phyloP scores from a whole-genome alignment of 2,329 filamentous ascomycete genomes.

The Cercospora nicotianae region DNA sequence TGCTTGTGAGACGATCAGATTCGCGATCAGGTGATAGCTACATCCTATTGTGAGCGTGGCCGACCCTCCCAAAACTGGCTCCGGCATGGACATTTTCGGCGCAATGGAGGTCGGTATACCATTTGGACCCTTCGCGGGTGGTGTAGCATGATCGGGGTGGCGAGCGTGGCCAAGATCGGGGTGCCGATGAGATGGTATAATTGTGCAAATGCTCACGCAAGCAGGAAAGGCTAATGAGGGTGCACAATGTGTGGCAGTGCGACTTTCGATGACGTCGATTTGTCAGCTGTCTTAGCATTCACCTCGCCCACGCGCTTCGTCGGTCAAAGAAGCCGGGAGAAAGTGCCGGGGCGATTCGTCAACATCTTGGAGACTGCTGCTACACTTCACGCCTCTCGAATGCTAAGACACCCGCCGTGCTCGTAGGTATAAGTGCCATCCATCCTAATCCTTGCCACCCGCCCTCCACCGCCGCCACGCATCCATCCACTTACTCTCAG shows the following conservation, averaged over 20 bases:
- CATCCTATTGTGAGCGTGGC: background rate
- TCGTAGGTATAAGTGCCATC: slow-evolving; percentile 3
- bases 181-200: background rate
- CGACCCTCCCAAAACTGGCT: background rate
- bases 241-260: background rate
- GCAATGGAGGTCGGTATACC: background rate
- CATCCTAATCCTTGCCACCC: slow-evolving; percentile 5
- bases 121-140: background rate
- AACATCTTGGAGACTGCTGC: background rate
- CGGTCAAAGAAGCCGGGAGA: background rate
- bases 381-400: background rate
- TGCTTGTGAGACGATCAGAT: background rate
- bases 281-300: background rate
- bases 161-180: background rate
- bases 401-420: background rate
- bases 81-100: background rate
- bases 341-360: background rate
- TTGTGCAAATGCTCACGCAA: background rate
- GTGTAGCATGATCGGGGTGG: background rate
- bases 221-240: background rate
- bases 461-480: background rate
- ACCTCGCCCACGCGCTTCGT: slow-evolving; percentile 1
- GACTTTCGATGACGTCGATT: background rate
- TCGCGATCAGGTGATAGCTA: background rate
- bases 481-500: background rate